Evolutionary conservation across 805 yeast genomes (phyloP).

Genomic region (Tetrapisispora phaffii): DNA sequence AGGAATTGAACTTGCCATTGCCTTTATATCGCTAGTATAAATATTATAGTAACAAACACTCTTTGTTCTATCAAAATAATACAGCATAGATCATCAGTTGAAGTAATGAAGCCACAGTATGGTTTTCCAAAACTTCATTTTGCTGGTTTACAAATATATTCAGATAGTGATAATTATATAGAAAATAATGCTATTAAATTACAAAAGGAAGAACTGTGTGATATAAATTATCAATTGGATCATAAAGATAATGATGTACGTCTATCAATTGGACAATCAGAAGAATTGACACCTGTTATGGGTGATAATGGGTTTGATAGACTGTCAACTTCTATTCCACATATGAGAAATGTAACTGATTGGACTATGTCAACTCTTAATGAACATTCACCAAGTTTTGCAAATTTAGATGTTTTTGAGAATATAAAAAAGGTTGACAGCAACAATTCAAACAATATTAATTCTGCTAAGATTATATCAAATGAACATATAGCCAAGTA

Average conservation of each 20-base stretch:
- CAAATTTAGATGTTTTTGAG: conserved; percentile 11
- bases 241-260: not conserved
- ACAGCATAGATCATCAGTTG: not conserved
- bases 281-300: not conserved
- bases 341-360: conserved; percentile 1
- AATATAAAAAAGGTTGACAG: not conserved
- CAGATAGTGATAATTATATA: not conserved
- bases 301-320: not conserved
- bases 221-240: not conserved
- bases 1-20: no score
- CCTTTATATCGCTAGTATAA: no score
- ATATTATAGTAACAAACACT: no score
- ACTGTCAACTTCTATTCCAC: not conserved
- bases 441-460: not conserved
- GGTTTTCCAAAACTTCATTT: not conserved
- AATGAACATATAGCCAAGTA: not conserved
- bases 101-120: not conserved
- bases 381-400: conserved; percentile 24
- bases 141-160: not conserved
- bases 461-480: not conserved
- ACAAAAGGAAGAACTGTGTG: not conserved
- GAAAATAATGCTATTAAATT: not conserved
- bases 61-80: no score
- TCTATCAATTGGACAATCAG: not conserved
- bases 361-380: conserved; percentile 6